Evolutionary conservation across 441 rosid genomes (phyloP).

Genomic region (Capsella rubella): DNA sequence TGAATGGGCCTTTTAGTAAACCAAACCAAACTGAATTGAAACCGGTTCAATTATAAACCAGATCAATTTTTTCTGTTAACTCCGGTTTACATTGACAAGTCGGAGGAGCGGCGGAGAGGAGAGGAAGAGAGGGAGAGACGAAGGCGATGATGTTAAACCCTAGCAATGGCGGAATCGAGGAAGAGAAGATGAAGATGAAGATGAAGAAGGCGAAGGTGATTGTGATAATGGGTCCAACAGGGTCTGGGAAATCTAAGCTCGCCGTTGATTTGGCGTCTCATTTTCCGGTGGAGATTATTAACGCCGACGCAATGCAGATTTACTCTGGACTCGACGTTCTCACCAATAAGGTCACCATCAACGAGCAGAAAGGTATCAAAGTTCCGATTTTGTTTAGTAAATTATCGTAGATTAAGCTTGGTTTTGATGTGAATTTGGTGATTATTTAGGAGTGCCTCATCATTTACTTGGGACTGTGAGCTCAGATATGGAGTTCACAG

Average conservation of each 20-base stretch:
- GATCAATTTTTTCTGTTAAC: not conserved
- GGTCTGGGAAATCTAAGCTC: conserved; percentile 82
- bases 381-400: not conserved
- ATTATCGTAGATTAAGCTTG: not conserved
- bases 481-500: conserved; percentile 71
- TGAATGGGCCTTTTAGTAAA: not conserved
- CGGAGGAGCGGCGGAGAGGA: not conserved
- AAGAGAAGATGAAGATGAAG: conserved; percentile 30
- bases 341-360: conserved; percentile 76
- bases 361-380: conserved; percentile 67
- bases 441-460: conserved; percentile 76
- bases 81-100: not conserved
- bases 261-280: conserved; percentile 78
- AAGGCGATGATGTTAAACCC: conserved; percentile 46
- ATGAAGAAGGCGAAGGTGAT: conserved; percentile 60
- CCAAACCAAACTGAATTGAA: not conserved
- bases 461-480: conserved; percentile 82
- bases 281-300: conserved; percentile 75
- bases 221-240: conserved; percentile 88
- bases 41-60: conserved; percentile 9
- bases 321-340: conserved; percentile 81
- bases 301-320: conserved; percentile 95
- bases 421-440: conserved; percentile 20
- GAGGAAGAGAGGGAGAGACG: not conserved
- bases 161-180: conserved; percentile 43